A percentile compares a stretch with the other conserved stretches of the same genome.
Evolutionary conservation across 306 rosid genomes (phyloP).

Genomic region (Cucumis melo): DNA sequence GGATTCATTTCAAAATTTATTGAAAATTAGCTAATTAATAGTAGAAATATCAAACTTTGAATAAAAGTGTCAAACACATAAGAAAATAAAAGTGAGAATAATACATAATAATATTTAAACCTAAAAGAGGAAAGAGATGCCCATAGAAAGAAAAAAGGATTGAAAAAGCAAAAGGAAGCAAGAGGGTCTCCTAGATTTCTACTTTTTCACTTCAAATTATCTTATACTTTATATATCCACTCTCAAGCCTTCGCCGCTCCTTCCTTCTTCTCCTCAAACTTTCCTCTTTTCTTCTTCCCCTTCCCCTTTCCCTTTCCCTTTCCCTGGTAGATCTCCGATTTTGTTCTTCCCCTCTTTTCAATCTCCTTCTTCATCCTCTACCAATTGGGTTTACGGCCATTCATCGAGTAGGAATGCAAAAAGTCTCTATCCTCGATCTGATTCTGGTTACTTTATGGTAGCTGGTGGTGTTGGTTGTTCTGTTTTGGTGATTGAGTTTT

Average conservation of each 20-base stretch:
- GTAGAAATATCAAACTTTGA: too few species aligned
- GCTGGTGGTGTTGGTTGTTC: slow-evolving; percentile 16
- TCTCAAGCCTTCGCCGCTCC: not conserved
- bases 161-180: not conserved
- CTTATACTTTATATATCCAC: not conserved
- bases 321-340: not conserved
- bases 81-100: too few species aligned
- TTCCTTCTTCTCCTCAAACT: not conserved
- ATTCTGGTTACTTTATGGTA: slow-evolving; percentile 35
- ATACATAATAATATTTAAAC: not conserved
- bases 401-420: slow-evolving; percentile 23
- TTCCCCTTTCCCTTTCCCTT: not conserved
- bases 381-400: not conserved
- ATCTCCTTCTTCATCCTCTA: not conserved
- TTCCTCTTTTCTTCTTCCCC: not conserved
- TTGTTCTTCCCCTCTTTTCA: not conserved
- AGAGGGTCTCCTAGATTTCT: not conserved
- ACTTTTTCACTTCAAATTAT: not conserved
- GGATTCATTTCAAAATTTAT: too few species aligned
- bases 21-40: too few species aligned
- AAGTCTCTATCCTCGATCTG: slow-evolving; percentile 9
- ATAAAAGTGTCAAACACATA: too few species aligned
- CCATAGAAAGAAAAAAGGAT: not conserved
- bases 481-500: slow-evolving; percentile 17
- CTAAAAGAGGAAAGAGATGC: not conserved